Conservation (phyloP, 2,329 filamentous ascomycete species). For the Hypoxylon sp. region DNA sequence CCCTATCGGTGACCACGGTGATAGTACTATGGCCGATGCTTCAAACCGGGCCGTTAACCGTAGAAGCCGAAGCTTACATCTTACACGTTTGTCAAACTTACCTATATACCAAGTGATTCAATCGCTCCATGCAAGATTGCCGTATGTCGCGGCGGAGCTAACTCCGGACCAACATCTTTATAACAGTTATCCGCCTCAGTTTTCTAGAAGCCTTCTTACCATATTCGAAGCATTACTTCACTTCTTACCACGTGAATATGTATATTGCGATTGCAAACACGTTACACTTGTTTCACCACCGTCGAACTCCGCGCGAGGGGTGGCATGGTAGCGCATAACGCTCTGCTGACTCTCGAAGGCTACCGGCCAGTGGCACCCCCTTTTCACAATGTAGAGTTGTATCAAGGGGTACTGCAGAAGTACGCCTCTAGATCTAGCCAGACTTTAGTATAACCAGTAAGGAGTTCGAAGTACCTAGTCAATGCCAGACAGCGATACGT, state of each 20-base stretch:
- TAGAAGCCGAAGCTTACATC: neutral
- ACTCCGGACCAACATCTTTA: neutral
- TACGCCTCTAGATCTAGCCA: neutral
- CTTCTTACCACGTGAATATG: neutral
- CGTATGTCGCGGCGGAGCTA: neutral
- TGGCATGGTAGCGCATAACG: neutral
- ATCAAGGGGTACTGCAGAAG: neutral
- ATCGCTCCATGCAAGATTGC: neutral
- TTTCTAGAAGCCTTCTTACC: neutral
- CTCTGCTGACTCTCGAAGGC: neutral
- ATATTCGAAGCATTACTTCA: neutral
- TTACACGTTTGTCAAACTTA: neutral
- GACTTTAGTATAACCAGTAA: neutral
- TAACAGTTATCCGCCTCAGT: neutral
- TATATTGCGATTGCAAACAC: slow-evolving; percentile 12
- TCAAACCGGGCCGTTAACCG: neutral
- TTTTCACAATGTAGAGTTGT: neutral
- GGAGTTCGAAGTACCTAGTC: neutral
- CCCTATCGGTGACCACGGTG: slow-evolving; percentile 24
- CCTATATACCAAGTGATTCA: neutral
- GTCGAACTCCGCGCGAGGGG: neutral
- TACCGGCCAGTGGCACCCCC: neutral
- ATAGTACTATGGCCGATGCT: slow-evolving; percentile 37
- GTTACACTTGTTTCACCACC: slow-evolving; percentile 14
- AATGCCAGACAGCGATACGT: neutral